These are phyloP conservation scores for Crataegus laevigata DNA, from an alignment of 306 rosid genomes.

Conservation along the genomic window DNA sequence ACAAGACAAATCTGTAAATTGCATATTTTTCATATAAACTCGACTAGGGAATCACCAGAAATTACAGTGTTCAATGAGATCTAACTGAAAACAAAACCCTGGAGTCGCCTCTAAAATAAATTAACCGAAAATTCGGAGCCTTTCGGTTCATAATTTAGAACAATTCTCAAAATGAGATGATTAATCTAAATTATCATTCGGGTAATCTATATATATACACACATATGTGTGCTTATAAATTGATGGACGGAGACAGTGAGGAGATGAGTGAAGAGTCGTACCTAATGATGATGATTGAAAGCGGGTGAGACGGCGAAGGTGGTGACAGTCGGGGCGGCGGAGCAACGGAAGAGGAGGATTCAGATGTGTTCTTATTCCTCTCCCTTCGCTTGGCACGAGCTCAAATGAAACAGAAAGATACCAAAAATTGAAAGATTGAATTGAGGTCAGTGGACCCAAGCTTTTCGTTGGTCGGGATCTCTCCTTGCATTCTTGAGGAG, in stretches of 20 bases:
- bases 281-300: neutral
- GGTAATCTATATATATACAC: no score
- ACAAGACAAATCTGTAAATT: neutral
- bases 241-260: neutral
- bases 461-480: no score
- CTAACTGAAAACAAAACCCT: neutral
- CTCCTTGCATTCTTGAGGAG: no score
- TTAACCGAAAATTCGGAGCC: neutral
- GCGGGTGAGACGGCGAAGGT: neutral
- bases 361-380: neutral
- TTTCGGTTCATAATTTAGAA: no score
- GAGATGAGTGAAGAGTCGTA: neutral
- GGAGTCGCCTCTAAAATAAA: neutral
- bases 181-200: no score
- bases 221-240: no score
- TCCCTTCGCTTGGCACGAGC: neutral
- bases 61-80: neutral
- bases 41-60: neutral
- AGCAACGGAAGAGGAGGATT: neutral
- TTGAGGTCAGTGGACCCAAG: no score
- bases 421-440: no score
- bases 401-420: no score
- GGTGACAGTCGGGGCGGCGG: neutral
- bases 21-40: neutral
- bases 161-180: no score